Evolutionary conservation across 257 asterid species (phyloP), one percentile per base, ranked within the genome.

Genomic region (Nicotiana obtusifolia): DNA sequence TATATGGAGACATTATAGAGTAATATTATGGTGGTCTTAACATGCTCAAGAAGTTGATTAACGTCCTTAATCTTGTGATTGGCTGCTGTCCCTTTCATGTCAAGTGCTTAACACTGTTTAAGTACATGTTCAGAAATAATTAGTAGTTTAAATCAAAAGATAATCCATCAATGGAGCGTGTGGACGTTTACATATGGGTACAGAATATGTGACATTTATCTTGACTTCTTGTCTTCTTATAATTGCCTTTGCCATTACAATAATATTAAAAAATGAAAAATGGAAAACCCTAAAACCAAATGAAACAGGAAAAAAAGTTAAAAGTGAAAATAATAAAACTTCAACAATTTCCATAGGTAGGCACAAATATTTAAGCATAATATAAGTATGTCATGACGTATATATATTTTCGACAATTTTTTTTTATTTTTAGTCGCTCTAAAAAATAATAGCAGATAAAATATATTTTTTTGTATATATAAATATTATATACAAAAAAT

Each of bases 141-240:
- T 71, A 11, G 33, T 41, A 41, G 22, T 52, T 17, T 71, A 71
- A 71, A 71, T 71, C 59, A 15, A 71, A 69, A 71, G 78, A 71
- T 71, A 20, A 71, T 66, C 71, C 37, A 26, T 47, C 54, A 53
- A 19, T n/a, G 64, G 26, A 30, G 64, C 78, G 84, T 62, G 81
- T 56, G 67, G 75, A 33, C 33, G 57, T 35, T 78, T 41, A 31
- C 81, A 57, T 13, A n/a, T 56, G 52, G 16, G 67, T 20, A 75
- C 7, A 30, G 15, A 16, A 41, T 13, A 80, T 26, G 22, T 64
- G 56, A 52, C 47, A 5, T 30, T 47, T 83, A 83, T 83, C 31
- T 67, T 79, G 86, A 83, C 81, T 33, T 37, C n/a, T 22, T 81
- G 60, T 82, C 53, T 82, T 64, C 59, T 35, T 7, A 20, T 20